Conservation (phyloP, 1,139 yeast genomes). For the Hyphopichia burtonii region DNA sequence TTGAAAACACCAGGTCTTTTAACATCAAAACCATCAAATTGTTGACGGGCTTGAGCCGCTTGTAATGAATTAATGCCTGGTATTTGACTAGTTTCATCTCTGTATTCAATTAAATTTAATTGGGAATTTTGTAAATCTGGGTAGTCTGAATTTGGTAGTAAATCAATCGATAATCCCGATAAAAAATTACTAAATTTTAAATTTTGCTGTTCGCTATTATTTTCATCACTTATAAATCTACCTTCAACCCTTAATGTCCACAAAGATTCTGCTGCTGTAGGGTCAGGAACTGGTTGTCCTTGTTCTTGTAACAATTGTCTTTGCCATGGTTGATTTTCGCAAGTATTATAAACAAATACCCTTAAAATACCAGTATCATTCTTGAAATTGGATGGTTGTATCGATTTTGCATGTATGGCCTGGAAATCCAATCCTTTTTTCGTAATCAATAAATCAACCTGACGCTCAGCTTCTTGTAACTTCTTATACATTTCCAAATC, state of each 20-base stretch:
- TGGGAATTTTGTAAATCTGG: constrained; percentile 33
- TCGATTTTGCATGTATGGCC: constrained; percentile 56
- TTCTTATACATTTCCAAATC: constrained; percentile 70
- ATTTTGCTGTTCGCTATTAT: constrained; percentile 13
- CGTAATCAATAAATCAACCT: constrained; percentile 75
- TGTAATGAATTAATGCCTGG: background rate
- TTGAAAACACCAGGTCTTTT: constrained; percentile 74
- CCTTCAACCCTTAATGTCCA: constrained; percentile 95
- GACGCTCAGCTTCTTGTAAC: constrained; percentile 73
- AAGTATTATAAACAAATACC: constrained; percentile 77
- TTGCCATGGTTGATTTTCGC: constrained; percentile 94
- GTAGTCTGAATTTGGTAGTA: constrained; percentile 46
- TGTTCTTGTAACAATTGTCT: constrained; percentile 34
- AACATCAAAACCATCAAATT: constrained; percentile 86
- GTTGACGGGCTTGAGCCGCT: constrained; percentile 31
- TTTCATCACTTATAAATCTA: constrained; percentile 49
- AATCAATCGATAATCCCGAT: constrained; percentile 80
- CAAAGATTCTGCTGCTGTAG: constrained; percentile 41
- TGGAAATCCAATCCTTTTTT: constrained; percentile 85
- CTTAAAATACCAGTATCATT: constrained; percentile 61
- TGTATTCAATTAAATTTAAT: constrained; percentile 44
- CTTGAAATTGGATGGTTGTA: constrained; percentile 43
- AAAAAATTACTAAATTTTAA: constrained; percentile 72
- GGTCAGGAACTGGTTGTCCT: constrained; percentile 19
- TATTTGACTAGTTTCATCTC: constrained; percentile 22